Conservation (phyloP, 257 asterid species). For the Solanum pinnatisectum region DNA sequence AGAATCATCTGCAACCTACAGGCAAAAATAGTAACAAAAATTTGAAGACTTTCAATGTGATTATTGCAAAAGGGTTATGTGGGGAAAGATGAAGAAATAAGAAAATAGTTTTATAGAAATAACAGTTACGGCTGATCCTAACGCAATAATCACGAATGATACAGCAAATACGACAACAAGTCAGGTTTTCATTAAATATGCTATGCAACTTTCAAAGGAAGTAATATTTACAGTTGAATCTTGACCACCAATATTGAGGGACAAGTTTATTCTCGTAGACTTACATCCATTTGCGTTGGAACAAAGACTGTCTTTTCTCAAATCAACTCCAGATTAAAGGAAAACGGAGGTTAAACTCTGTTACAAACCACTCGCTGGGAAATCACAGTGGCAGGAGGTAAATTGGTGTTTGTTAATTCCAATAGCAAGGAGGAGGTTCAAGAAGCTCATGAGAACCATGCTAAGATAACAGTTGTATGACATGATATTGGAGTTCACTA, state of each 20-base stretch:
- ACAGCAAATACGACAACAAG: background rate
- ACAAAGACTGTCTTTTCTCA: background rate
- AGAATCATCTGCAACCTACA: conserved; percentile 81
- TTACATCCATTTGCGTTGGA: background rate
- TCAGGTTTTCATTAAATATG: background rate
- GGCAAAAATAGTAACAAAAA: background rate
- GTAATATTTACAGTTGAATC: background rate
- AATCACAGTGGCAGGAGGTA: background rate
- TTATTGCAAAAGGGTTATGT: background rate
- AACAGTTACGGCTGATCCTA: background rate
- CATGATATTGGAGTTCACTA: background rate
- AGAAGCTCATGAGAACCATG: background rate
- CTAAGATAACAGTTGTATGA: background rate
- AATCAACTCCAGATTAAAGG: background rate
- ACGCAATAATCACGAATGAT: background rate
- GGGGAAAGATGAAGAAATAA: background rate
- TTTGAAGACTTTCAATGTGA: background rate
- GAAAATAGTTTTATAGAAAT: background rate
- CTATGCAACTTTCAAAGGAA: background rate
- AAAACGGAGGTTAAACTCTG: background rate
- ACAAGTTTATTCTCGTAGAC: background rate
- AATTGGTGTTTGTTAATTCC: background rate
- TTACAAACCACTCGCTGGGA: background rate
- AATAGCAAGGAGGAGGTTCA: background rate
- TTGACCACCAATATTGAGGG: background rate